Percentiles rank a stretch among this genome's conserved stretches.
Evolutionary conservation across 1,139 yeast species (phyloP).

Genomic region (Chernovozyma aurita): DNA sequence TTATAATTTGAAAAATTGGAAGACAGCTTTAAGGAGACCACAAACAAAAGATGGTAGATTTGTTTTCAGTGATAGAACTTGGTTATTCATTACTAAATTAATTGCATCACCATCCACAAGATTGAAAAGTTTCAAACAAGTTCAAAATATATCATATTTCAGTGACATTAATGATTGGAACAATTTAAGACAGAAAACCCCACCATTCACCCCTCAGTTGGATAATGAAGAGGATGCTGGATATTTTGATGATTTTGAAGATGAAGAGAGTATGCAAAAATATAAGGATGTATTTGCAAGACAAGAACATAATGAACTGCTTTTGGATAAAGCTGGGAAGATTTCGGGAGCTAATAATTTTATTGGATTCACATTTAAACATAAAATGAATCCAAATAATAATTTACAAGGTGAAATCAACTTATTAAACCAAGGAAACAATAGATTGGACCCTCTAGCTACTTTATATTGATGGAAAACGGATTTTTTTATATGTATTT

Average conservation of each 20-base stretch:
- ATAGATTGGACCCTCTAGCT: conserved; percentile 41
- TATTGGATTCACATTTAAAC: conserved; percentile 95
- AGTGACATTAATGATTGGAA: conserved; percentile 73
- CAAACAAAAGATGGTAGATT: conserved; percentile 86
- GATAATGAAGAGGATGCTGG: conserved; percentile 98
- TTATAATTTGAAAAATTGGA: conserved; percentile 91
- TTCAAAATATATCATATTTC: conserved; percentile 76
- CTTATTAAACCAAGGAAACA: conserved; percentile 24
- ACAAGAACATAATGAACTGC: conserved; percentile 76
- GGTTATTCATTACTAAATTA: conserved; percentile 78
- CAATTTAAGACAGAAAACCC: conserved; percentile 59
- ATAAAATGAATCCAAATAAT: conserved; percentile 63
- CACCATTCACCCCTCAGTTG: conserved; percentile 95
- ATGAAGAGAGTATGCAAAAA: conserved; percentile 95
- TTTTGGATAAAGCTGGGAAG: conserved; percentile 58
- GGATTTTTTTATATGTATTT: not conserved
- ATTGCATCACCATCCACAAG: conserved; percentile 79
- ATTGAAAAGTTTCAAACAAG: conserved; percentile 72
- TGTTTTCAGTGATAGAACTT: conserved; percentile 94
- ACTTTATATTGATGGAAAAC: conserved; percentile 31
- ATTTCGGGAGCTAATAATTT: conserved; percentile 55
- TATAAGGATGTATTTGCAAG: conserved; percentile 95
- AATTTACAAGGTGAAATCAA: conserved; percentile 44
- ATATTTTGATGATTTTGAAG: conserved; percentile 94
- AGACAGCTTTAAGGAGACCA: conserved; percentile 81